Evolutionary conservation across 1,284 basidiomycete species (phyloP), one percentile per base, ranked within the genome.

Genomic region (Takashimella koratensis): DNA sequence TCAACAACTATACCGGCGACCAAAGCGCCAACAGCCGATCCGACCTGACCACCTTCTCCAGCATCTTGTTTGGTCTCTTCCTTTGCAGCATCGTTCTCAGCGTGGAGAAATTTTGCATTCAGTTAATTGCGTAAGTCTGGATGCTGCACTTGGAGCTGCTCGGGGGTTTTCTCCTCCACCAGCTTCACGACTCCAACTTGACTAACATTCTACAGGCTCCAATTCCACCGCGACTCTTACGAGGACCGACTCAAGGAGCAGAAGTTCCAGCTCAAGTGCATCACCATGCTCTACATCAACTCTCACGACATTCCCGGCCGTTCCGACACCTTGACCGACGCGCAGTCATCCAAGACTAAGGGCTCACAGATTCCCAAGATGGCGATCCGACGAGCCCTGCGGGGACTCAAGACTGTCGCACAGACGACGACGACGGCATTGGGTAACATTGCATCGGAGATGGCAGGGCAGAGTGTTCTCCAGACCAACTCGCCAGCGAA

Each of bases 401-500:
- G 84, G 62, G 88, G 86, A 22, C 82, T 90, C 19, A 82, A 83
- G 49, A 76, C 78, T 22, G 87, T 82, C 3, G 88, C 88, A 1
- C 86, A 86, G n/a, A 86, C 84, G 2, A 90, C 88, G 0, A 90
- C 88, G 2, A 89, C 87, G 62, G 87, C 83, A 0, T 80, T 90
- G 41, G 88, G 88, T 39, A 88, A 89, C 63, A 80, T 81, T 36
- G 78, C 77, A 11, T 72, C 71, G 36, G 77, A 80, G 60, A 79
- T 78, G 59, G 72, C 74, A 0, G 74, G 73, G 55, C 86, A 86
- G 63, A 86, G 86, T 46, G 85, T 92, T 5, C 75, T 94, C 39
- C 90, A 93, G 70, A 90, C 90, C 42, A 92, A 93, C 70, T 90
- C 89, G 2, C 88, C 91, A 0, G 83, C 84, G 63, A 86, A 87